Evolutionary conservation across 2,329 filamentous ascomycete genomes (phyloP), one percentile per base, ranked within the genome.

Genomic region (Fusarium sp.): DNA sequence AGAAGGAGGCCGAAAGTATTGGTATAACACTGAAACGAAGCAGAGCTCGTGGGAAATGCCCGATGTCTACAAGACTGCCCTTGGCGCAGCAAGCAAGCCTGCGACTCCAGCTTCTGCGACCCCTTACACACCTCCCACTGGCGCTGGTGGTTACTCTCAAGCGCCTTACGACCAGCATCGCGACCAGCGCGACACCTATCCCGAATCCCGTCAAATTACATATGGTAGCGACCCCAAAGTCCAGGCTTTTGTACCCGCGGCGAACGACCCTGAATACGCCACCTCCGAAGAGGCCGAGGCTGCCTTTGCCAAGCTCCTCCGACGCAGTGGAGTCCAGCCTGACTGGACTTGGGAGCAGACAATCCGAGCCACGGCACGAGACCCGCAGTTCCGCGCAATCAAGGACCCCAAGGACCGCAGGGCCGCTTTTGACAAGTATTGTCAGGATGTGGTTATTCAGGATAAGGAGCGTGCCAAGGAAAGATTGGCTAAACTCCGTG

Each of bases 41-140:
- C 85, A 93, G 78, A 98, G 93, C 75, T 92, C 91, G 29, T 99
- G 95, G 95, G 90, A 93, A 71, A 93, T 97, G 84, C 95, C 95
- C 52, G 90, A 92, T 51, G 86, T 80, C 61, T 93, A 93, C 78
- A 92, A 91, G 72, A 83, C 84, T 68, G 90, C 91, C 57, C 80
- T 93, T 54, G 88, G 88, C 47, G 84, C 86, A 62, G 80, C 81
- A 36, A 74, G 72, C 41, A 75, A 78, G 13, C 76, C 81, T 4
- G 73, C 75, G 11, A 78, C 79, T 25, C 77, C 82, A 51, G 58
- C 66, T 41, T 70, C 78, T 29, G 67, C 77, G 27, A 75, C 75
- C 9, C 74, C 82, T 25, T 79, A 84, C 63, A 70, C 75, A 33
- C 76, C 77, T 42, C 76, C 78, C 31, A 73, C 58, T 13, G 56